These are phyloP conservation scores for Pichia sp. DNA, from an alignment of 1,139 yeast species.

Conservation along the genomic window DNA sequence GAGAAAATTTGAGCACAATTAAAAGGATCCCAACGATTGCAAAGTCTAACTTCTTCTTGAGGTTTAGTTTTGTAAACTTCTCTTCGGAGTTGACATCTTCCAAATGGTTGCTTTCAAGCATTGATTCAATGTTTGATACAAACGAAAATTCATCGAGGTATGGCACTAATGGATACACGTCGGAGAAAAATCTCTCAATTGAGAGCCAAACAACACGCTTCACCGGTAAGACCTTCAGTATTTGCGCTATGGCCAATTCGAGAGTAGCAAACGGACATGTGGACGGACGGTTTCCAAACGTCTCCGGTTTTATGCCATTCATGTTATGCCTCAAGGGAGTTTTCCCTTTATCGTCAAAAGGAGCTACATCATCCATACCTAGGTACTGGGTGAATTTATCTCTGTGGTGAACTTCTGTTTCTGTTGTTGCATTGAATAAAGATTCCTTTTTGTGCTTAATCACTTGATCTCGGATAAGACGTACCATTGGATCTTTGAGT, in stretches of 20 bases:
- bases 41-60: slow-evolving; percentile 38
- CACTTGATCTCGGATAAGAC: slow-evolving; percentile 28
- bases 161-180: slow-evolving; percentile 41
- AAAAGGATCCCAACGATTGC: slow-evolving; percentile 39
- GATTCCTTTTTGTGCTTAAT: slow-evolving; percentile 25
- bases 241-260: slow-evolving; percentile 16
- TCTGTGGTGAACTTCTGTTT: slow-evolving; percentile 23
- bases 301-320: not conserved
- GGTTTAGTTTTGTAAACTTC: slow-evolving; percentile 21
- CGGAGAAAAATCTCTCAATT: slow-evolving; percentile 37
- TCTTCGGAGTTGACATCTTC: slow-evolving; percentile 15
- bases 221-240: slow-evolving; percentile 38
- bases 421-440: slow-evolving; percentile 12
- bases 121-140: slow-evolving; percentile 24
- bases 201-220: slow-evolving; percentile 39
- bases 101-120: slow-evolving; percentile 22
- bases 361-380: slow-evolving; percentile 29
- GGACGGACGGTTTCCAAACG: not conserved
- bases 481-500: slow-evolving; percentile 40
- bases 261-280: not conserved
- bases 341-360: no score
- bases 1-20: slow-evolving; percentile 36
- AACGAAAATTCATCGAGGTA: slow-evolving; percentile 38
- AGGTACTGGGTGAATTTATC: slow-evolving; percentile 28
- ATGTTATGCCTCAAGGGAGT: no score